Base-by-base conservation (phyloP, 345 rosid genomes). In the Physaria fendleri region DNA sequence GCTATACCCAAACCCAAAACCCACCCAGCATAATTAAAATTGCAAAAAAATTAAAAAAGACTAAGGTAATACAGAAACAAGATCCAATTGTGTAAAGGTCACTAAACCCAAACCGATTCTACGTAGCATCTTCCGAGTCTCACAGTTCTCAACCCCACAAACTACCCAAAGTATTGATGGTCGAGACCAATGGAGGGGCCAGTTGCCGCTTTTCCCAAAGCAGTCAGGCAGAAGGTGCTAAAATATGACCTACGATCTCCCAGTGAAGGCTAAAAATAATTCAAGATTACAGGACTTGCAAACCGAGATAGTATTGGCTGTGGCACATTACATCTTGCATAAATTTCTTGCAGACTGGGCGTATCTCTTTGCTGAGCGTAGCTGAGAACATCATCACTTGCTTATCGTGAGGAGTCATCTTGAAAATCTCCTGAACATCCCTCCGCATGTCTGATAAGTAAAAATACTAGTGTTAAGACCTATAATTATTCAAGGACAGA, bases 371-470 rank as follows among this genome's bases (percentile, higher is more conserved):
- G 96, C 97, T 93, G 73, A 93, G 99, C 0, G 99, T 93, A n/a
- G 99, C 97, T 53, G 97, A 93, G 69, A 93, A 93, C 99, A 94
- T 94, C 99, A 94, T 94, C n/a, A 94, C 99, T 80, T 94, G 99
- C 76, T 94, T 94, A 51, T 94, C 99, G 40, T 90, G 97, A 22
- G 99, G 99, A 20, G 99, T 94, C 96, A 87, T 78, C 79, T 94
- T 94, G 77, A 94, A 94, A 16, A 94, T 93, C 78, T 89, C 97
- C 72, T 94, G 99, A 63, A 94, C 96, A 77, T 94, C 99, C 56
- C 88, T 87, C 66, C 97, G 75, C 97, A 94, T 94, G 59, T 94
- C 96, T 94, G 83, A 6, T 5, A 12, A 24, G 43, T 15, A 25
- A 20, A 2, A 25, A 3, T 0, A 5, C 0, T 35, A 20, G 21